Base-by-base conservation (phyloP, 2,329 filamentous ascomycete genomes). In the Orbilia blumenaviensis region DNA sequence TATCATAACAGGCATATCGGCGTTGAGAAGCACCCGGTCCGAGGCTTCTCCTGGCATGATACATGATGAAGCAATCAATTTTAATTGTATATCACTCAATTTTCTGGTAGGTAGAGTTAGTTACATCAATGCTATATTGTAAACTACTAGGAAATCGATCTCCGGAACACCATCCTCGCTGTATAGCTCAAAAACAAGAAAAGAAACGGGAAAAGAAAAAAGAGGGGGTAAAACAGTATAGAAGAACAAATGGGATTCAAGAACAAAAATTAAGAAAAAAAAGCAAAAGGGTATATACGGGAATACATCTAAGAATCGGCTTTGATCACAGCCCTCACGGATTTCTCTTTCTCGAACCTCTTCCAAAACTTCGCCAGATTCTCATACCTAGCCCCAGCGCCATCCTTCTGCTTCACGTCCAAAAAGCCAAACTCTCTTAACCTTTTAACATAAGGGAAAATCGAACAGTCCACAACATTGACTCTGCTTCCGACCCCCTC, bases 291-390 rank as follows among this genome's bases (percentile, higher is more conserved):
- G 46, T 8, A 25, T 14, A 7, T 21, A 50, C 3, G 38, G 2
- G 32, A 42, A n/a, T 50, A 41, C n/a, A n/a, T 9, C 23, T 25
- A 66, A 4, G 44, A 32, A 23, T 52, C 58, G 9, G 52, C 16
- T 27, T 60, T 69, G 5, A 68, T 21, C 29, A 60, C 64, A 5
- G 58, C 23, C 42, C 69, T 76, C 14, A 69, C 72, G 38, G 46
- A 46, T 60, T 69, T 69, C 36, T 76, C 64, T 52, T 76, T 76
- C 58, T 76, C 72, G 29, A 76, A 67, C 41, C 38, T 46, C 48
- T 76, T 76, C 9, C 44, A 58, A 52, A 76, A 76, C 58, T 48
- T 69, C 10, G 34, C 27, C 46, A 76, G 52, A 21, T 50, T 42
- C 14, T 64, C 64, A 41, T 76, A 76, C 32, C 48, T 48, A 16